Base-by-base conservation (phyloP, 2,329 filamentous ascomycete genomes). In the Fusarium dlaminii region DNA sequence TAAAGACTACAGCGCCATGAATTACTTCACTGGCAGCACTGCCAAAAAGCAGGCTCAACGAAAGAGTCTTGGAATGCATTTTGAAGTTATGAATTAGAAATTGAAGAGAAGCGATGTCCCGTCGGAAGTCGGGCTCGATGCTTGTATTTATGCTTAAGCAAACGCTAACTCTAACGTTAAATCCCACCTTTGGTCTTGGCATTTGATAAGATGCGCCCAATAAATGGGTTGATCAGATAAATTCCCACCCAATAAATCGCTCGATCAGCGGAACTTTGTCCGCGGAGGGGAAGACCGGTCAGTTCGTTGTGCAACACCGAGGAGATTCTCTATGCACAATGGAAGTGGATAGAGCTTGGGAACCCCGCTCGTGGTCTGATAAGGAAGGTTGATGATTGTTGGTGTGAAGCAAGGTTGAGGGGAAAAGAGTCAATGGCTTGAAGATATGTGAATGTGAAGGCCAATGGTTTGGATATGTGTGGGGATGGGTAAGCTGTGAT, bases 1-100 rank as follows among this genome's bases (percentile, higher is more conserved):
- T 77, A 63, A 81, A 82, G 32, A 82, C 77, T 13, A 81, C 78
- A 6, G 77, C 80, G 30, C 81, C 80, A 39, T 80, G 80, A 18
- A 82, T 74, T 1, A 80, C 81, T 72, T 82, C 81, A 11, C 80
- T 79, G 1, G 68, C 62, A 40, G 66, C 61, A 37, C 27, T 37
- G 14, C 60, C 48, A 15, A 72, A 32, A 36, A 72, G 68, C 1
- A 63, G 48, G 32, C 63, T 59, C 5, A 72, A 30, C 8, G 52
- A 45, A 20, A 72, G 62, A 18, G 29, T n/a, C 29, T 58, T 72
- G 34, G 57, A 63, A 22, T 72, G 54, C 69, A 72, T 68, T 1
- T 24, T 51, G 0, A 43, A 34, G 15, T 4, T 43, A 7, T 9
- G 11, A 27, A 37, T 42, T 17, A 10, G 18, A 24, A 15, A 22